Evolutionary conservation across 179 eudicot species (phyloP).

Genomic region (Silene vulgaris): DNA sequence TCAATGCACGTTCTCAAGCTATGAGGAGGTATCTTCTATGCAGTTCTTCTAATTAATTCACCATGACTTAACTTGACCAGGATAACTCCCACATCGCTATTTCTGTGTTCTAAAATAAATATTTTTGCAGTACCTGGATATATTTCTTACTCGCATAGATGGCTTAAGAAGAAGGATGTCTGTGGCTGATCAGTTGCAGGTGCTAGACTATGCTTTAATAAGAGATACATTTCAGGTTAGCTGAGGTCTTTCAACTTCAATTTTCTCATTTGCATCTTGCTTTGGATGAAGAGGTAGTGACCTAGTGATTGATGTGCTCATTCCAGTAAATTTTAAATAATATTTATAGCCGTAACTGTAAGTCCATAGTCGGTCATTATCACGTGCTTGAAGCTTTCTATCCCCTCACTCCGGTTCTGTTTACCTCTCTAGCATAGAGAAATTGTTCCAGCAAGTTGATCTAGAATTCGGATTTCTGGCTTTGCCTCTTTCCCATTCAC

Average conservation of each 20-base stretch:
- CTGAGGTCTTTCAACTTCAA: constrained; percentile 10
- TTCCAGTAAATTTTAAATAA: neutral
- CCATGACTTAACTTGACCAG: neutral
- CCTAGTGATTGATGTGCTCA: neutral
- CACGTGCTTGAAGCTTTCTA: neutral
- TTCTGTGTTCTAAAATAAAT: constrained; percentile 11
- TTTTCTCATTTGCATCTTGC: neutral
- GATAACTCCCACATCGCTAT: neutral
- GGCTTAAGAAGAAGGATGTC: constrained; percentile 83
- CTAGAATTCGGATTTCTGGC: too few species aligned
- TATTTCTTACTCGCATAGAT: constrained; percentile 86
- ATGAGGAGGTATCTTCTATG: constrained; percentile 67
- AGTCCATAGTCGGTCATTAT: neutral
- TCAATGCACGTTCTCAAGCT: constrained; percentile 73
- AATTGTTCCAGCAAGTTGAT: neutral
- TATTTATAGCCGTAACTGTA: neutral
- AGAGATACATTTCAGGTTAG: constrained; percentile 82
- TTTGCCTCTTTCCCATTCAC: neutral
- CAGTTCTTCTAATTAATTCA: neutral
- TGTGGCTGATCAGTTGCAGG: constrained; percentile 50
- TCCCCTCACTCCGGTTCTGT: neutral
- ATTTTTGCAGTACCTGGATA: constrained; percentile 68
- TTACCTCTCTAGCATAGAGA: neutral
- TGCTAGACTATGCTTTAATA: constrained; percentile 50
- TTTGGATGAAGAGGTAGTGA: neutral